phyloP scores from a whole-genome alignment of 75 land plant species.

The Pseudotsuga menziesii region DNA sequence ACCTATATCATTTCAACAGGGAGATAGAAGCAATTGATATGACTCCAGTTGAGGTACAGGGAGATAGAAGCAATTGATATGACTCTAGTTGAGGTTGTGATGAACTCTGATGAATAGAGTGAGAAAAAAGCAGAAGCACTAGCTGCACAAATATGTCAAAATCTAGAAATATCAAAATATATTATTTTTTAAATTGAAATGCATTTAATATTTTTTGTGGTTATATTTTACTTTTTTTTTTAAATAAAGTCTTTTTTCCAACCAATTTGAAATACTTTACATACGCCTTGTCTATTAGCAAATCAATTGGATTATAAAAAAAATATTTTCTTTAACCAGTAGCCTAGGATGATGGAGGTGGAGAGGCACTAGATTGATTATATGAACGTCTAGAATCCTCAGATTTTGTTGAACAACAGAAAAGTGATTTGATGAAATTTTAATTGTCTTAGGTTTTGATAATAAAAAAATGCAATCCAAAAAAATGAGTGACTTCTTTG shows the following conservation, averaged over 20 bases:
- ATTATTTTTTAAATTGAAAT: too few relatives aligned
- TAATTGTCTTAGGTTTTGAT: slow-evolving; percentile 79
- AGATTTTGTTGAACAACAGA: slow-evolving; percentile 85
- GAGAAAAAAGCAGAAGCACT: slow-evolving; percentile 74
- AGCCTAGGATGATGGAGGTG: slow-evolving; percentile 76
- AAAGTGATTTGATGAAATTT: slow-evolving; percentile 88
- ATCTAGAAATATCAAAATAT: too few relatives aligned
- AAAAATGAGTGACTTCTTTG: slow-evolving; percentile 88
- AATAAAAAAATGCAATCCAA: slow-evolving; percentile 77
- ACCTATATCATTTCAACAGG: slow-evolving; percentile 81
- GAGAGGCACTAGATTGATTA: slow-evolving; percentile 60
- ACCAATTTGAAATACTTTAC: neutral
- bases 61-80: slow-evolving; percentile 93
- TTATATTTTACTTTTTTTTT: neutral
- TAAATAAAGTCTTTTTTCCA: neutral
- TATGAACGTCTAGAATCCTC: slow-evolving; percentile 84
- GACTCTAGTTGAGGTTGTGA: slow-evolving; percentile 75
- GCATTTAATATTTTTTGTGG: too few relatives aligned
- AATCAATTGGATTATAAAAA: too few relatives aligned
- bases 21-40: too few relatives aligned
- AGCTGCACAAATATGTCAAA: slow-evolving; percentile 42
- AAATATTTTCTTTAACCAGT: too few relatives aligned
- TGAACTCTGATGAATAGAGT: slow-evolving; percentile 78
- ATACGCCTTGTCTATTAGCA: too few relatives aligned
- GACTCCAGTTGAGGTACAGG: too few relatives aligned